phyloP scores from a whole-genome alignment of 305 asterid genomes.

The Fraxinus platypoda region DNA sequence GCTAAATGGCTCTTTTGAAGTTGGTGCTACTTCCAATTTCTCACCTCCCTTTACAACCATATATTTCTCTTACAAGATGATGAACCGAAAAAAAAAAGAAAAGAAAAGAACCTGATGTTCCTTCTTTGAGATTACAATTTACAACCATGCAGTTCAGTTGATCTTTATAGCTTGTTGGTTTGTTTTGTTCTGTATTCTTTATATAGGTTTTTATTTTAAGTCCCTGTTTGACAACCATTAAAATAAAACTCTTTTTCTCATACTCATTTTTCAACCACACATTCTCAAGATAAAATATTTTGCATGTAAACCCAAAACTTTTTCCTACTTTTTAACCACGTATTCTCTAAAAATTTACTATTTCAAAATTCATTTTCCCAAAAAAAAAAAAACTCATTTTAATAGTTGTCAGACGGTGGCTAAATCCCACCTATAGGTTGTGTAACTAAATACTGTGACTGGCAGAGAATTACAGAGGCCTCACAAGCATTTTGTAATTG shows the following conservation, averaged over 20 bases:
- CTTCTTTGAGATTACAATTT: not conserved
- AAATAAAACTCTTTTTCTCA: not conserved
- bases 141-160: not conserved
- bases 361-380: not conserved
- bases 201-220: constrained; percentile 20
- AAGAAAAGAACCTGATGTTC: not conserved
- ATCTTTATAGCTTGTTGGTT: not conserved
- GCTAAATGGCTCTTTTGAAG: not conserved
- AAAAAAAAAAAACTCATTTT: not conserved
- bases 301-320: too few species aligned
- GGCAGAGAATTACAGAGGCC: constrained; percentile 90
- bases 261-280: not conserved
- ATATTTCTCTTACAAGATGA: not conserved
- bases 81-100: not conserved
- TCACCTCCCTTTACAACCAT: not conserved
- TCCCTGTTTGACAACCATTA: not conserved
- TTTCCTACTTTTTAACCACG: not conserved
- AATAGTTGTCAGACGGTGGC: not conserved
- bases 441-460: constrained; percentile 45
- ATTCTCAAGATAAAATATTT: too few species aligned
- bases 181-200: not conserved
- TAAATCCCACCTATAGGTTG: constrained; percentile 25
- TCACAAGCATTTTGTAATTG: constrained; percentile 86
- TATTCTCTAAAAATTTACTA: not conserved
- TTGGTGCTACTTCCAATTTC: not conserved